Conservation (phyloP, 495 filamentous ascomycete genomes). For the Neurospora sp. region DNA sequence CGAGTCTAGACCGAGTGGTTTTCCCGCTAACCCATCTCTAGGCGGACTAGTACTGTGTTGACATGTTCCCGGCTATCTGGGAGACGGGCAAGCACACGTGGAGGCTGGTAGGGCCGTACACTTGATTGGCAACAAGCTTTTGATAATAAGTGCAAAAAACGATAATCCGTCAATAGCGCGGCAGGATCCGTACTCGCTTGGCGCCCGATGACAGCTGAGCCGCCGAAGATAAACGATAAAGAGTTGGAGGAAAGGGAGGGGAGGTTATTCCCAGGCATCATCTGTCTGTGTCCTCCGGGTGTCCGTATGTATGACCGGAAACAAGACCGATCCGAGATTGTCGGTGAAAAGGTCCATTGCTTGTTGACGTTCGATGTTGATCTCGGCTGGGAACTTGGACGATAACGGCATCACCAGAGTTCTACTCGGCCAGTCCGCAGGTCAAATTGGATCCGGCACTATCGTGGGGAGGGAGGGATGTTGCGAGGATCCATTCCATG, state of each 20-base stretch:
- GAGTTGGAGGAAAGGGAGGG: not conserved
- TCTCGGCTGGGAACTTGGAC: not conserved
- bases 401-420: not conserved
- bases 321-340: not conserved
- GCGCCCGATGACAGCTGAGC: not conserved
- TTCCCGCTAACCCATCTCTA: not conserved
- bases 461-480: not conserved
- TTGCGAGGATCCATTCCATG: not conserved
- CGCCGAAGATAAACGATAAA: not conserved
- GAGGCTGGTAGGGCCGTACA: not conserved
- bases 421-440: not conserved
- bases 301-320: not conserved
- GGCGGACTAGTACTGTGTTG: not conserved
- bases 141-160: not conserved
- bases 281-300: not conserved
- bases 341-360: not conserved
- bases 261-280: not conserved
- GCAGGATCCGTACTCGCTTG: not conserved
- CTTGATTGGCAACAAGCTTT: not conserved
- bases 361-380: not conserved
- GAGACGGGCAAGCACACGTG: not conserved
- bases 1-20: not conserved
- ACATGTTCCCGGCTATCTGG: not conserved
- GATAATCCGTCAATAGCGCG: not conserved
- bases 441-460: not conserved